A percentile compares a stretch with the other conserved stretches of the same genome.
Evolutionary conservation across 805 yeast genomes (phyloP).

Genomic region (Lachancea meyersii): DNA sequence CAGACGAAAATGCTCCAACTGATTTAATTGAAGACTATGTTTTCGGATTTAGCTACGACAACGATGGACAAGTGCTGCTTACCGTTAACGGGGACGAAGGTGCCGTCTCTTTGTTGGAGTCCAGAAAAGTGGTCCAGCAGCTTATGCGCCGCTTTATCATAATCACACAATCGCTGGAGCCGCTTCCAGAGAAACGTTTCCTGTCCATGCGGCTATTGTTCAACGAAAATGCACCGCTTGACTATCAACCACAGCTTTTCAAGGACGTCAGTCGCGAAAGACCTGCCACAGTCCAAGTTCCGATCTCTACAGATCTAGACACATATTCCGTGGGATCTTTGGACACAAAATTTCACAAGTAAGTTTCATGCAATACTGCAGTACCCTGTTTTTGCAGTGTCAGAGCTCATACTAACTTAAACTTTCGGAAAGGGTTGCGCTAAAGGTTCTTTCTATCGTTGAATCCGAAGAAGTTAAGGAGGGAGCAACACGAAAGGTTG

Average conservation of each 20-base stretch:
- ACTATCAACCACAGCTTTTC: conserved; percentile 46
- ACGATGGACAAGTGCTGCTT: conserved; percentile 25
- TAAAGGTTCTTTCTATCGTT: conserved; percentile 29
- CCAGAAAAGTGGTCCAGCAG: conserved; percentile 42
- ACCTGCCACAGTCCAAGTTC: conserved; percentile 33
- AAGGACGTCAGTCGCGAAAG: conserved; percentile 38
- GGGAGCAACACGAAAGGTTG: conserved; percentile 13
- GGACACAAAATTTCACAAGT: conserved; percentile 30
- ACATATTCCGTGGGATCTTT: conserved; percentile 29
- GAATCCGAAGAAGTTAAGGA: conserved; percentile 7
- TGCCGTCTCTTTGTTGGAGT: conserved; percentile 29
- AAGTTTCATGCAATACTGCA: background rate
- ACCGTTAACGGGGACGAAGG: conserved; percentile 18
- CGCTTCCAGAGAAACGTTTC: conserved; percentile 43
- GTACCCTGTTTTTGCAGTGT: background rate
- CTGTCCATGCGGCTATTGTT: conserved; percentile 45
- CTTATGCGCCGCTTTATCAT: conserved; percentile 47
- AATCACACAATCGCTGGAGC: conserved; percentile 47
- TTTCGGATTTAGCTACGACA: conserved; percentile 42
- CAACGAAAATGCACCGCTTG: conserved; percentile 41
- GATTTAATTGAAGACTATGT: conserved; percentile 46
- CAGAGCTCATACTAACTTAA: conserved; percentile 2
- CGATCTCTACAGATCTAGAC: conserved; percentile 17
- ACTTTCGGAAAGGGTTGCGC: conserved; percentile 13
- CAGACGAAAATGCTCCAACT: conserved; percentile 39